Conservation (phyloP, 1,139 yeast species). For the Magnusiomyces sp. region DNA sequence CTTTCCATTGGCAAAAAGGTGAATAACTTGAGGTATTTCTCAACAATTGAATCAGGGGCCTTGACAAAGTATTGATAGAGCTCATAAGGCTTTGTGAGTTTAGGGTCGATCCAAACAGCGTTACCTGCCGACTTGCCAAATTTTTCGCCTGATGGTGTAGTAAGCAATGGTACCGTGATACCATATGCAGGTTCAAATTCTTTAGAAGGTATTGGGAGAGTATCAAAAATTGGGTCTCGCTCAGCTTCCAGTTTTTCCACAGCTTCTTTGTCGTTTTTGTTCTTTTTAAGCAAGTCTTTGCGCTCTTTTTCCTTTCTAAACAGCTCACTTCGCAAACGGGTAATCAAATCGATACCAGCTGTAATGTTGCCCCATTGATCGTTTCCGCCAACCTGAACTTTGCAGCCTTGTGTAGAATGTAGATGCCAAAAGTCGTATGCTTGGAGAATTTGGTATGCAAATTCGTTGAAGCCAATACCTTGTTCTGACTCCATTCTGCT, state of each 20-base stretch:
- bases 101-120: slow-evolving; percentile 77
- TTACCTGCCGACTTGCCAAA: slow-evolving; percentile 97
- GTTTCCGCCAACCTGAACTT: slow-evolving; percentile 87
- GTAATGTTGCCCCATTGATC: slow-evolving; percentile 99
- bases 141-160: slow-evolving; percentile 86
- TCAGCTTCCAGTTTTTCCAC: slow-evolving; percentile 17
- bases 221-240: slow-evolving; percentile 6
- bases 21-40: slow-evolving; percentile 59
- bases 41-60: slow-evolving; percentile 70
- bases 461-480: slow-evolving; percentile 90
- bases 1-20: slow-evolving; percentile 63
- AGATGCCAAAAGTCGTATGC: slow-evolving; percentile 92
- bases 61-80: slow-evolving; percentile 81
- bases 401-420: slow-evolving; percentile 49
- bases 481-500: slow-evolving; percentile 56
- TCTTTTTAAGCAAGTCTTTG: slow-evolving; percentile 22
- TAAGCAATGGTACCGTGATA: slow-evolving; percentile 79
- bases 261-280: slow-evolving; percentile 9
- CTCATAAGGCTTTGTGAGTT: slow-evolving; percentile 69
- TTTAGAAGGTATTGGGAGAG: slow-evolving; percentile 4
- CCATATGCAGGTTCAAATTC: slow-evolving; percentile 45
- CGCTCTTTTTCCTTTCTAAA: slow-evolving; percentile 23
- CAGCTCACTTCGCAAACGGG: slow-evolving; percentile 38
- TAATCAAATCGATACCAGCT: slow-evolving; percentile 86
- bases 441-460: slow-evolving; percentile 84